A percentile compares a stretch with the other conserved stretches of the same genome.
Evolutionary conservation across 2,329 filamentous ascomycete genomes (phyloP).

Genomic region (Fusarium concolor): DNA sequence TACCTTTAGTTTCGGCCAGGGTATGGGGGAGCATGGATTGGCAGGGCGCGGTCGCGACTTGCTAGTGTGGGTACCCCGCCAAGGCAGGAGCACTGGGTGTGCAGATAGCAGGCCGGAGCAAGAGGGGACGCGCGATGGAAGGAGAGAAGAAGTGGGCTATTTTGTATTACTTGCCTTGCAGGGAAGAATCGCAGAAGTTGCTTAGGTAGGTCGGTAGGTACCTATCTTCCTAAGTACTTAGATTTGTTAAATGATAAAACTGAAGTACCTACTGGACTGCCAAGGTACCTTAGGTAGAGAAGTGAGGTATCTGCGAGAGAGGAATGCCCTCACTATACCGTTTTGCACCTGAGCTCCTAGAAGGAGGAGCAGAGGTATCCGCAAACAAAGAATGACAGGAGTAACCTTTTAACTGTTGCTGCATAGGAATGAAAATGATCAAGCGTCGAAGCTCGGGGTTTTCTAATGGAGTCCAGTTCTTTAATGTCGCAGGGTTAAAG

Average conservation of each 20-base stretch:
- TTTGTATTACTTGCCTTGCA: not conserved
- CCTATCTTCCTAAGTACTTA: too few species aligned
- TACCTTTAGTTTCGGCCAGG: slow-evolving; percentile 12
- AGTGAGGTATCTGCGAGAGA: not conserved
- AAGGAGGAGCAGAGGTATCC: not conserved
- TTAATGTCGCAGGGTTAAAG: slow-evolving; percentile 5
- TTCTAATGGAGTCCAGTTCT: not conserved
- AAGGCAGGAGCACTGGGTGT: slow-evolving; percentile 39
- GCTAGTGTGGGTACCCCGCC: slow-evolving; percentile 54
- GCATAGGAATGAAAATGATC: slow-evolving; percentile 26
- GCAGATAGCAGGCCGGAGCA: slow-evolving; percentile 26
- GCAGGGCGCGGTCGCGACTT: slow-evolving; percentile 47
- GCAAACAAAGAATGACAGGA: not conserved
- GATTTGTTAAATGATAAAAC: not conserved
- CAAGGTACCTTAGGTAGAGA: too few species aligned
- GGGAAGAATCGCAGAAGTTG: not conserved
- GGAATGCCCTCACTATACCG: not conserved
- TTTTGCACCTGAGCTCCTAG: too few species aligned
- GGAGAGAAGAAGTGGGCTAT: not conserved
- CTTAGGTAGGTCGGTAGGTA: too few species aligned
- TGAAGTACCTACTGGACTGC: too few species aligned
- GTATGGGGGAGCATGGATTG: slow-evolving; percentile 49
- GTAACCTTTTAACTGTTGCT: not conserved
- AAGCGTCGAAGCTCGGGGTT: slow-evolving; percentile 6
- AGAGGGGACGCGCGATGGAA: not conserved